A percentile compares a stretch with the other conserved stretches of the same genome.
These are phyloP conservation scores for Coemansia sp. DNA, from an alignment of 192 early-diverging fungal species.

Conservation along the genomic window DNA sequence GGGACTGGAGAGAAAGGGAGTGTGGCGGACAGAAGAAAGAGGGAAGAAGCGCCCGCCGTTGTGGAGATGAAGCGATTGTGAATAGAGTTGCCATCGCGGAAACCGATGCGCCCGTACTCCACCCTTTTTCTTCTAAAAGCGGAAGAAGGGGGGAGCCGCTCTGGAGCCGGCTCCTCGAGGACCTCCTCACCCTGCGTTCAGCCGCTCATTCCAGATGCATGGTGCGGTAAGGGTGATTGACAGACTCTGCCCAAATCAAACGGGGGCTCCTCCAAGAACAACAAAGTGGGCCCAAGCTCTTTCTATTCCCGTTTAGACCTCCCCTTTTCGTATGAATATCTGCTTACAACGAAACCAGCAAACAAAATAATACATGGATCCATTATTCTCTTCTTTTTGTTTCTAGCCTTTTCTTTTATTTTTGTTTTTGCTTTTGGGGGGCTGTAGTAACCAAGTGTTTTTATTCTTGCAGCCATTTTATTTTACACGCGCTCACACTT, in stretches of 20 bases:
- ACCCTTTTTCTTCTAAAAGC: too few species aligned
- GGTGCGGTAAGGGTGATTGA: too few species aligned
- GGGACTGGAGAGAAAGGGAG: neutral
- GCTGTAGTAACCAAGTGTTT: too few species aligned
- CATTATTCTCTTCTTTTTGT: conserved; percentile 1
- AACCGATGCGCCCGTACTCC: too few species aligned
- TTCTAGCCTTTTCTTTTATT: neutral
- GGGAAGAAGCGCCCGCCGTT: neutral
- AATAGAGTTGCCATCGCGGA: too few species aligned
- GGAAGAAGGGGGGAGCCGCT: too few species aligned
- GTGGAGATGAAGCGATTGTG: neutral
- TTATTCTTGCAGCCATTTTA: neutral
- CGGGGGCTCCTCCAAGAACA: neutral
- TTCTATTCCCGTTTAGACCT: neutral
- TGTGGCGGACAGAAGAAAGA: neutral
- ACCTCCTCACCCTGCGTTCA: too few species aligned
- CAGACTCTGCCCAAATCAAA: too few species aligned
- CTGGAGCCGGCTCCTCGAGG: too few species aligned
- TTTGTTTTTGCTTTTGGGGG: neutral
- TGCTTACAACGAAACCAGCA: neutral
- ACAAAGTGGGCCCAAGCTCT: neutral
- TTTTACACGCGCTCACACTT: too few species aligned
- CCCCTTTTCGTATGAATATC: neutral
- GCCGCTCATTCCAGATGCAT: too few species aligned
- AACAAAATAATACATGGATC: neutral